Conservation (phyloP, 495 filamentous ascomycete species). For the Evernia prunastri region DNA sequence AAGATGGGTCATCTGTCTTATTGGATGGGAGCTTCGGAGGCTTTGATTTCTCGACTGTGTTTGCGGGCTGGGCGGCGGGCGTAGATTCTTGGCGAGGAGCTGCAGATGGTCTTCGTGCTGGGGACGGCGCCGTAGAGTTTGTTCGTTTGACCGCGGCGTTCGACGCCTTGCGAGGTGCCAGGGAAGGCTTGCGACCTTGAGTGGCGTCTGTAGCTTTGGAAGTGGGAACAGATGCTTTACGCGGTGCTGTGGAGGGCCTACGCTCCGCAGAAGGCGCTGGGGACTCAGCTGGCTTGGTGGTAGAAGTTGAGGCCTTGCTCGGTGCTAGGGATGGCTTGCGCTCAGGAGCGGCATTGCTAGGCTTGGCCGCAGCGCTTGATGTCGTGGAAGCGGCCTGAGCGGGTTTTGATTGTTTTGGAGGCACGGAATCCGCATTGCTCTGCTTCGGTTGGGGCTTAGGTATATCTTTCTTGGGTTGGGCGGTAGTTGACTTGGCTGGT, state of each 20-base stretch:
- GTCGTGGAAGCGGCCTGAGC: background rate
- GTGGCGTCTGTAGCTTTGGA: background rate
- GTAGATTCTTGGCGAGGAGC: background rate
- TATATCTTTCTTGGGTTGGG: background rate
- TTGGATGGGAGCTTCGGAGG: conserved; percentile 11
- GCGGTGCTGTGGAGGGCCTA: conserved; percentile 6
- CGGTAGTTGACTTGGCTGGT: conserved; percentile 2
- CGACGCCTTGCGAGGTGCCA: background rate
- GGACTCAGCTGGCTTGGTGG: background rate
- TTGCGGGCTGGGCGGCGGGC: background rate
- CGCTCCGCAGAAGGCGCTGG: background rate
- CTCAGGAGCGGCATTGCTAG: conserved; percentile 1
- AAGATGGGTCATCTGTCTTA: background rate
- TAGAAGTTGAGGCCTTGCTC: conserved; percentile 1
- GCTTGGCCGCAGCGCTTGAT: background rate
- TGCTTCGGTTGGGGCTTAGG: conserved; percentile 4
- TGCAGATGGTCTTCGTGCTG: background rate
- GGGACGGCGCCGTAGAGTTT: background rate
- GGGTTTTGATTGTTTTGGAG: background rate
- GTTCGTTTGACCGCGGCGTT: background rate
- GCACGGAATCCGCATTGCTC: background rate
- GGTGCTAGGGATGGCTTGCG: conserved; percentile 10
- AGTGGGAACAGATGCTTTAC: background rate
- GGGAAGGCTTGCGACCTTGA: conserved; percentile 5
- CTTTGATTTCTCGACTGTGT: background rate